phyloP scores from a whole-genome alignment of 495 filamentous ascomycete genomes.

The Saxophila tyrrhenica region DNA sequence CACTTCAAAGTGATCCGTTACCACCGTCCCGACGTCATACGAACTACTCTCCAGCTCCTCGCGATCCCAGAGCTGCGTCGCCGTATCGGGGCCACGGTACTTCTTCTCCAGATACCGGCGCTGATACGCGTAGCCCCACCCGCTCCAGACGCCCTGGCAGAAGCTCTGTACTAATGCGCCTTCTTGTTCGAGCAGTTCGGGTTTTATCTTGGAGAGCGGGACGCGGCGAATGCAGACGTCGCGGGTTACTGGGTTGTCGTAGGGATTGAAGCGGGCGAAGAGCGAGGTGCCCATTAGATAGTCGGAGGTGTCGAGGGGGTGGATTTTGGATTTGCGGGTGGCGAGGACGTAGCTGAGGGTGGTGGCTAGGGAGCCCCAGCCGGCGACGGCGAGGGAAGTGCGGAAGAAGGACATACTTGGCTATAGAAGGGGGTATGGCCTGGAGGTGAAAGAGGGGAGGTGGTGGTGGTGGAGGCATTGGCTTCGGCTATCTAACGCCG shows the following conservation, averaged over 20 bases:
- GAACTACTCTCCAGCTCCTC: constrained; percentile 40
- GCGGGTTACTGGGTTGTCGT: constrained; percentile 47
- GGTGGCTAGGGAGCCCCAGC: constrained; percentile 26
- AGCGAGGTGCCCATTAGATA: constrained; percentile 47
- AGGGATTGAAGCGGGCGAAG: constrained; percentile 49
- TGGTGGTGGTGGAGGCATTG: background rate
- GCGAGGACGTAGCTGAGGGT: constrained; percentile 34
- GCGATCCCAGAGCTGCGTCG: constrained; percentile 50
- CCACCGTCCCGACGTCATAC: constrained; percentile 52
- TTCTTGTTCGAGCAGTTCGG: constrained; percentile 49
- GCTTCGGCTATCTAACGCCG: too few species aligned
- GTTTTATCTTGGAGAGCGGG: constrained; percentile 50
- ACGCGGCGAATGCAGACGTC: constrained; percentile 53
- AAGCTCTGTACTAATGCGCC: constrained; percentile 50
- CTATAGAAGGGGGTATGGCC: background rate
- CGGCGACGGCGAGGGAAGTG: constrained; percentile 17
- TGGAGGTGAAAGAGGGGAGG: background rate
- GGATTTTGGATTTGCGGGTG: constrained; percentile 37
- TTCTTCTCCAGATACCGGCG: constrained; percentile 49
- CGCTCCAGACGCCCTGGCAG: constrained; percentile 55
- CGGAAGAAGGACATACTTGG: constrained; percentile 16
- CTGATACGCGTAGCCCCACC: constrained; percentile 48
- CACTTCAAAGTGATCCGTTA: constrained; percentile 71
- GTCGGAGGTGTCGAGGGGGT: constrained; percentile 44
- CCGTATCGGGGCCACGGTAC: constrained; percentile 49